phyloP scores from a whole-genome alignment of 192 early-diverging fungal species.

The Powellomyces hirtus region DNA sequence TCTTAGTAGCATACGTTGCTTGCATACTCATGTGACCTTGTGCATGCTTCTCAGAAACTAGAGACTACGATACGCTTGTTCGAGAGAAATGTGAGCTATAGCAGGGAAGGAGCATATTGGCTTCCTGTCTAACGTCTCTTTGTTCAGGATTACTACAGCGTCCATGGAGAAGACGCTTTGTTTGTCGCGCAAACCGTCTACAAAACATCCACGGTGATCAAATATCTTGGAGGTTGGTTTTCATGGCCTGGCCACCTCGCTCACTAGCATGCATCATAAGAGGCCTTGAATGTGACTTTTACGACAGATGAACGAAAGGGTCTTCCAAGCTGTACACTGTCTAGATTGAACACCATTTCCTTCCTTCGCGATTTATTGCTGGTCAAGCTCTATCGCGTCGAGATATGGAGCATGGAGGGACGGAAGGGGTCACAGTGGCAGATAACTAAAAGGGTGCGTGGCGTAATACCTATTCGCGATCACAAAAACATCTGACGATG shows the following conservation, averaged over 20 bases:
- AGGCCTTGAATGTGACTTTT: background rate
- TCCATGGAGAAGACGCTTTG: conserved; percentile 87
- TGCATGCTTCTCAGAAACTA: conserved; percentile 34
- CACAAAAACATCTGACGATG: background rate
- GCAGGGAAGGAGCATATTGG: background rate
- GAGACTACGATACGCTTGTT: conserved; percentile 68
- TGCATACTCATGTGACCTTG: background rate
- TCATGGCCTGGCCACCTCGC: background rate
- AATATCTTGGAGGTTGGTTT: conserved; percentile 71
- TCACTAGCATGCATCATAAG: background rate
- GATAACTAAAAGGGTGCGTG: conserved; percentile 25
- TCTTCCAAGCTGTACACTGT: conserved; percentile 78
- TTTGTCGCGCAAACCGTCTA: conserved; percentile 82
- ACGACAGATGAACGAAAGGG: conserved; percentile 19
- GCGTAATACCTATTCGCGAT: background rate
- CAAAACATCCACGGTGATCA: conserved; percentile 89
- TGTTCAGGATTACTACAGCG: conserved; percentile 74
- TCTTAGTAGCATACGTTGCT: background rate
- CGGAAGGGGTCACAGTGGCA: conserved; percentile 29
- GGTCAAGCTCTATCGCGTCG: conserved; percentile 70
- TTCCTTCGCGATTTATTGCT: conserved; percentile 80
- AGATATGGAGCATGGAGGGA: conserved; percentile 70
- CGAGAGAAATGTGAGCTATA: conserved; percentile 55
- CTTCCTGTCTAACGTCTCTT: background rate
- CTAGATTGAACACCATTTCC: conserved; percentile 68